Evolutionary conservation across 2,329 filamentous ascomycete species (phyloP).

Genomic region (Cryphonectria nitschkei): DNA sequence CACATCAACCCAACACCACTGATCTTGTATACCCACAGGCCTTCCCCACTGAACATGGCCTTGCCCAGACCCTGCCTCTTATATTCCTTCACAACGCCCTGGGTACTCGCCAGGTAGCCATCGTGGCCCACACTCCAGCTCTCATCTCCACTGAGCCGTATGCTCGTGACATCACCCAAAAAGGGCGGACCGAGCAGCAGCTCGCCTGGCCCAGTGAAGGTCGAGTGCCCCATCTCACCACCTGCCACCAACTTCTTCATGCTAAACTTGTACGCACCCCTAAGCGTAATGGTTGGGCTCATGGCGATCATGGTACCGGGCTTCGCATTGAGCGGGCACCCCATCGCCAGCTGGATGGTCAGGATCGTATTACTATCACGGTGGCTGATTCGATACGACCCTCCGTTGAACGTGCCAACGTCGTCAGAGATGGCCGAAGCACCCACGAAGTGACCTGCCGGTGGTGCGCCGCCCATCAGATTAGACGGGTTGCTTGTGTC

Average conservation of each 20-base stretch:
- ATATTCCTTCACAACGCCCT: slow-evolving; percentile 85
- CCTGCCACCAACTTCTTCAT: slow-evolving; percentile 89
- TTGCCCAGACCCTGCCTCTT: slow-evolving; percentile 86
- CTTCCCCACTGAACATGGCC: slow-evolving; percentile 92
- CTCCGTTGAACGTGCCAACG: slow-evolving; percentile 95
- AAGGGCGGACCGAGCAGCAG: slow-evolving; percentile 63
- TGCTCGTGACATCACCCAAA: slow-evolving; percentile 39
- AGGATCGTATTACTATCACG: slow-evolving; percentile 88
- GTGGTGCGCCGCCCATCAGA: slow-evolving; percentile 45
- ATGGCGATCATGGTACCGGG: slow-evolving; percentile 92
- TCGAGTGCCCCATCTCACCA: slow-evolving; percentile 77
- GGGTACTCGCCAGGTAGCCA: slow-evolving; percentile 81
- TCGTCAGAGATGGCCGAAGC: slow-evolving; percentile 72
- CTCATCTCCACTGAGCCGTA: slow-evolving; percentile 72
- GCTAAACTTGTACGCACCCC: slow-evolving; percentile 81
- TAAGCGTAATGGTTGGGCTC: slow-evolving; percentile 84
- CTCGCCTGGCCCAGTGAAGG: slow-evolving; percentile 88
- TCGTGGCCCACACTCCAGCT: slow-evolving; percentile 87
- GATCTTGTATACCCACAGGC: slow-evolving; percentile 87
- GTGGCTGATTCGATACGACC: slow-evolving; percentile 91
- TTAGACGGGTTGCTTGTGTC: slow-evolving; percentile 39
- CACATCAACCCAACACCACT: slow-evolving; percentile 80
- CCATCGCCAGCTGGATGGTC: slow-evolving; percentile 86
- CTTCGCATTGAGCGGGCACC: slow-evolving; percentile 79
- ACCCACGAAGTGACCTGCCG: slow-evolving; percentile 64